phyloP scores from a whole-genome alignment of 768 basidiomycete species.

The Hebeloma cylindrosporum region DNA sequence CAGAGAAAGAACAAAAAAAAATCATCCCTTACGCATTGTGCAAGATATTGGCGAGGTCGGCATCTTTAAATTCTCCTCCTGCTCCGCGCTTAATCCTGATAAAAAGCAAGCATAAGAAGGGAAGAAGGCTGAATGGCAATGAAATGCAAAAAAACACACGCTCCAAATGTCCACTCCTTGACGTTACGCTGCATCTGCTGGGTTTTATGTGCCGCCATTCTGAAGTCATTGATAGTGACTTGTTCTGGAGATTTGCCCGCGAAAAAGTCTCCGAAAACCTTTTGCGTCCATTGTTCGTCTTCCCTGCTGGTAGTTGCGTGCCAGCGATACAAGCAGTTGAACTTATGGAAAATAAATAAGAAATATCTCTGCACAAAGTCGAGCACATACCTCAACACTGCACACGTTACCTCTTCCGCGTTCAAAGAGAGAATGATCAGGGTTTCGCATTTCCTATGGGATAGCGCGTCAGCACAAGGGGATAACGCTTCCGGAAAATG shows the following conservation, averaged over 20 bases:
- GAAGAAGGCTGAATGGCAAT: neutral
- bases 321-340: slow-evolving; percentile 85
- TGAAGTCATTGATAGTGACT: slow-evolving; percentile 51
- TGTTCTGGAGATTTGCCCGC: slow-evolving; percentile 50
- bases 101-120: neutral
- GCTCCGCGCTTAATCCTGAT: slow-evolving; percentile 58
- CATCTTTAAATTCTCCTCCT: slow-evolving; percentile 65
- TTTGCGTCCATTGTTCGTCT: slow-evolving; percentile 69
- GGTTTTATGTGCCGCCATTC: slow-evolving; percentile 38
- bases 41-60: slow-evolving; percentile 64
- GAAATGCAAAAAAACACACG: slow-evolving; percentile 36
- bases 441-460: slow-evolving; percentile 60
- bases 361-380: neutral
- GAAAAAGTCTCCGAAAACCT: slow-evolving; percentile 53
- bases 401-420: slow-evolving; percentile 80
- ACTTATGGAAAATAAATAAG: slow-evolving; percentile 39
- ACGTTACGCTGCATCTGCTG: slow-evolving; percentile 44
- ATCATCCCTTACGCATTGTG: slow-evolving; percentile 57
- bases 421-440: slow-evolving; percentile 67
- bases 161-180: slow-evolving; percentile 66
- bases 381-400: slow-evolving; percentile 67
- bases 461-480: neutral
- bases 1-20: neutral
- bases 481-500: neutral
- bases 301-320: slow-evolving; percentile 74